Evolutionary conservation across 2,329 filamentous ascomycete genomes (phyloP).

Genomic region (Aphanocladium album): DNA sequence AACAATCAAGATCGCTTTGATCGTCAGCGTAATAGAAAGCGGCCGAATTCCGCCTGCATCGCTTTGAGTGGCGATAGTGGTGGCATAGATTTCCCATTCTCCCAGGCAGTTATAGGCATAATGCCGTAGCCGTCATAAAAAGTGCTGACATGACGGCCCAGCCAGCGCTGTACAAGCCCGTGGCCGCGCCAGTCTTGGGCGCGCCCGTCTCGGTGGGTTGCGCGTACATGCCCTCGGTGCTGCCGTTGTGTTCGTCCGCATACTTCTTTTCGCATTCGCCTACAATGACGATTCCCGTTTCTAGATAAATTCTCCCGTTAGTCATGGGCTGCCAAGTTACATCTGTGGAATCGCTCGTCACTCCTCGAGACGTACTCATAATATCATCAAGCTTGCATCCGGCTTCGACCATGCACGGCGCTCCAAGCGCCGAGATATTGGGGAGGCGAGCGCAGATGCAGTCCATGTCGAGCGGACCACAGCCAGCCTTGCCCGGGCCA

Average conservation of each 20-base stretch:
- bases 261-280: constrained; percentile 6
- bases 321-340: not conserved
- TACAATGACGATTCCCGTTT: constrained; percentile 4
- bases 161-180: not conserved
- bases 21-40: too few species aligned
- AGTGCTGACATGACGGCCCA: not conserved
- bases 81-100: too few species aligned
- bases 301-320: not conserved
- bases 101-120: not conserved
- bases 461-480: constrained; percentile 27
- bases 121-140: not conserved
- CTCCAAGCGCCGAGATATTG: constrained; percentile 28
- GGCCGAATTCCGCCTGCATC: too few species aligned
- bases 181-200: not conserved
- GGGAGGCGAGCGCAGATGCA: constrained; percentile 36
- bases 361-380: constrained; percentile 25
- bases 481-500: constrained; percentile 28
- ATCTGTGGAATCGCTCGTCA: too few species aligned
- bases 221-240: not conserved
- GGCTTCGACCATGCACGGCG: constrained; percentile 31
- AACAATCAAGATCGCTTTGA: not conserved
- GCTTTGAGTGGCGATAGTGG: too few species aligned
- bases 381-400: constrained; percentile 32
- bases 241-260: constrained; percentile 5
- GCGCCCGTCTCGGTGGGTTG: not conserved